These are phyloP conservation scores for Claviceps digitariae DNA, from an alignment of 2,329 filamentous ascomycete species.

Conservation along the genomic window DNA sequence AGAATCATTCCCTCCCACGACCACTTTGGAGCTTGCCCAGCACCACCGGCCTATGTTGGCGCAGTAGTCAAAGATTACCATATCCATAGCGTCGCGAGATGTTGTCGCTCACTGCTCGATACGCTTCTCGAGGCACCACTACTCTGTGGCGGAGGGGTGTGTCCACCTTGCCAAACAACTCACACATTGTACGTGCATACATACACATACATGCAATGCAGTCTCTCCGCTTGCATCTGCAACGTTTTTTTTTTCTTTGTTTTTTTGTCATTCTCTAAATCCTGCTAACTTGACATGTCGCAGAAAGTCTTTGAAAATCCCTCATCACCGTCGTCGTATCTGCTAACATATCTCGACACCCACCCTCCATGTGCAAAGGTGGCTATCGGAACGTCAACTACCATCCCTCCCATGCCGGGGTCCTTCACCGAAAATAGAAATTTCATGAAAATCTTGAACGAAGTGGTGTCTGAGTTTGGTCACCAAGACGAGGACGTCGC, in stretches of 20 bases:
- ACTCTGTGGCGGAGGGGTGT: constrained; percentile 19
- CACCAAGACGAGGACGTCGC: constrained; percentile 40
- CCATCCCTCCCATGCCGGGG: constrained; percentile 45
- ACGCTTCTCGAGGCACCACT: constrained; percentile 10
- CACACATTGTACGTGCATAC: constrained; percentile 32
- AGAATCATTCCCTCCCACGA: no score
- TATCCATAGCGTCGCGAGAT: constrained; percentile 8
- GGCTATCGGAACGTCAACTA: constrained; percentile 45
- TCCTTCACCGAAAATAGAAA: constrained; percentile 45
- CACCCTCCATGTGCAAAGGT: constrained; percentile 39
- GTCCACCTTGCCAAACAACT: constrained; percentile 36
- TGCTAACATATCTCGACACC: constrained; percentile 47
- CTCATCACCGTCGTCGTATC: constrained; percentile 29
- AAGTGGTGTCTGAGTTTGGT: constrained; percentile 42
- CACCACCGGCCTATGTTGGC: background rate
- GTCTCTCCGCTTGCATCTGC: background rate
- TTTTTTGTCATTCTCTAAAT: background rate
- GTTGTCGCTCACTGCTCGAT: constrained; percentile 15
- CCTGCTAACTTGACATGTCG: constrained; percentile 8
- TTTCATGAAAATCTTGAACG: constrained; percentile 46
- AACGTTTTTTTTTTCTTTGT: background rate
- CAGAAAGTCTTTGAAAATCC: constrained; percentile 46
- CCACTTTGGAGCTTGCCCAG: background rate
- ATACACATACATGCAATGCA: background rate
- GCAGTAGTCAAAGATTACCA: background rate